Evolutionary conservation across 345 rosid species (phyloP), one percentile per base, ranked within the genome.

Genomic region (Bruguiera gymnorhiza): DNA sequence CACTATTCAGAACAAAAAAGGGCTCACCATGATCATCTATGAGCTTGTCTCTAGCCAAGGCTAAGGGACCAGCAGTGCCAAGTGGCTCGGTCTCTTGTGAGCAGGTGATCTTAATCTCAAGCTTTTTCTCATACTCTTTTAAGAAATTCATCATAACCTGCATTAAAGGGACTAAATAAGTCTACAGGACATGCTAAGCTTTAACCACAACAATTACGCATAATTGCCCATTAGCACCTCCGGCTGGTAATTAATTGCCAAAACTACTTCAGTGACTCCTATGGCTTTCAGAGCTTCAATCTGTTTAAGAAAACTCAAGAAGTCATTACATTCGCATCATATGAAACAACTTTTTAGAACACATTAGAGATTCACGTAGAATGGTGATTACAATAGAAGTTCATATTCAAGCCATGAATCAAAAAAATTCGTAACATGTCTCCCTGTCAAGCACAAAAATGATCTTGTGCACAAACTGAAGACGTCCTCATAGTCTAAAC

Each of bases 51-150:
- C 93, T 94, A 2, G 98, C 98, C 80, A 94, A 61, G 59, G 98
- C 98, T 70, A 94, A 82, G 73, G 98, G 98, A 80, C 98, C 98
- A 78, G 98, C 97, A 1, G 98, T 94, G 61, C 98, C 97, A 29
- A 94, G 83, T 2, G 98, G 98, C 86, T 94, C 97, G 3, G 98
- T 94, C 88, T 94, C 97, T 76, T 89, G 98, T 53, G 97, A 94
- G 83, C 96, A 94, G 32, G 90, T 89, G 82, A 94, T 94, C 76
- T 76, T 94, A 75, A 94, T 91, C 29, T 88, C 97, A 16, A 94
- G 86, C 79, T 91, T 89, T 20, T 89, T 69, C 81, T 94, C 98
- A 72, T 86, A 91, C 23, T 88, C 96, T 65, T 94, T 94, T 83
- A 92, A 75, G 83, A 94, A 94, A 82, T 87, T 92, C 63, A 91